Conservation (phyloP, 441 rosid genomes). For the Flueggea neowawraea region DNA sequence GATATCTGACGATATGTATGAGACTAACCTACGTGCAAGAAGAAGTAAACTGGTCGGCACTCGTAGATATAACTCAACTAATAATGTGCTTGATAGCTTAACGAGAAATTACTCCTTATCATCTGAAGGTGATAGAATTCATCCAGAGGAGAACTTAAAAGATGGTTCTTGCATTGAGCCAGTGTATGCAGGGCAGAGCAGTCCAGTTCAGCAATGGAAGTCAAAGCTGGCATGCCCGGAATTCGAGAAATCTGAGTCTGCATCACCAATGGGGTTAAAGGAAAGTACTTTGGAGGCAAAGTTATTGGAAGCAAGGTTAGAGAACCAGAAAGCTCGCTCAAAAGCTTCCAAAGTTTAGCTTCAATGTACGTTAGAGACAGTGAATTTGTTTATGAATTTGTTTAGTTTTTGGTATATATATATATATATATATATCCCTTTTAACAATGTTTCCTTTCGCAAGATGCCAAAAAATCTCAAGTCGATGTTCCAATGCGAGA, state of each 20-base stretch:
- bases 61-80: slow-evolving; percentile 22
- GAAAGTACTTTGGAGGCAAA: slow-evolving; percentile 65
- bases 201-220: slow-evolving; percentile 72
- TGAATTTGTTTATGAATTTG: too few species aligned
- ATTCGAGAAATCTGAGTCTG: slow-evolving; percentile 28
- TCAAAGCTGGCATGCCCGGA: slow-evolving; percentile 41
- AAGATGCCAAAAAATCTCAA: too few species aligned
- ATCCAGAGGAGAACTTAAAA: slow-evolving; percentile 27
- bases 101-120: slow-evolving; percentile 47
- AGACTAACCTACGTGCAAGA: too few species aligned
- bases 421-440: too few species aligned
- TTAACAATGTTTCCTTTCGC: too few species aligned
- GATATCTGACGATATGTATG: too few species aligned
- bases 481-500: too few species aligned
- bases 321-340: slow-evolving; percentile 39
- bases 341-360: slow-evolving; percentile 30
- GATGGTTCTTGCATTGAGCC: slow-evolving; percentile 32
- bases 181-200: slow-evolving; percentile 43
- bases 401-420: too few species aligned
- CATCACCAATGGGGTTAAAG: slow-evolving; percentile 32
- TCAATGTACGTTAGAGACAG: not conserved
- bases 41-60: not conserved
- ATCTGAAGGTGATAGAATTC: slow-evolving; percentile 46
- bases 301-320: slow-evolving; percentile 64
- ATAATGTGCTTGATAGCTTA: slow-evolving; percentile 25